Evolutionary conservation across 2,329 filamentous ascomycete genomes (phyloP).

Genomic region (Fusarium mexicanum): DNA sequence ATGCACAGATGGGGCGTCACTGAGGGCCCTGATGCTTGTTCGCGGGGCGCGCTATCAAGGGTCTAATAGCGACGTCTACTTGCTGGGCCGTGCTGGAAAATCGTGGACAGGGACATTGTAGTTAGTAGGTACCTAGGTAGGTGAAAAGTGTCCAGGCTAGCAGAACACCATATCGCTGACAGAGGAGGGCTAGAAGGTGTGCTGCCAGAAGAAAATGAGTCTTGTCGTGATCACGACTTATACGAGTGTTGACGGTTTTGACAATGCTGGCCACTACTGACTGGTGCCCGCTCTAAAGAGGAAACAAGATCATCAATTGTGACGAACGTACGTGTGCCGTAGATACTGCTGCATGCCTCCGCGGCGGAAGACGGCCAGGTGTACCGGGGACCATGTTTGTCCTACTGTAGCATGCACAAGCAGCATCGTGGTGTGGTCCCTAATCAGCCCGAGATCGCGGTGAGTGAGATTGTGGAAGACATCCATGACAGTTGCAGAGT

Average conservation of each 20-base stretch:
- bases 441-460: conserved; percentile 40
- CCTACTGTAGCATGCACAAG: conserved; percentile 13
- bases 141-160: conserved; percentile 1
- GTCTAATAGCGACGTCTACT: conserved; percentile 18
- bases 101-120: conserved; percentile 16
- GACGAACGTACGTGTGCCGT: conserved; percentile 23
- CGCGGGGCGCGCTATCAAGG: conserved; percentile 36
- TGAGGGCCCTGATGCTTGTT: conserved; percentile 33
- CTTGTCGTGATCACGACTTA: not conserved
- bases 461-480: conserved; percentile 32
- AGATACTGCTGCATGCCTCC: conserved; percentile 18
- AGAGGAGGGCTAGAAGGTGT: conserved; percentile 25
- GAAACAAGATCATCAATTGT: conserved; percentile 41
- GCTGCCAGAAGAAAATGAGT: conserved; percentile 6
- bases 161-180: conserved; percentile 4
- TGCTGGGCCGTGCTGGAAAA: conserved; percentile 17
- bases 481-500: not conserved
- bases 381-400: conserved; percentile 25
- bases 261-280: conserved; percentile 28
- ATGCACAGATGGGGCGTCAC: conserved; percentile 43
- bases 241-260: not conserved
- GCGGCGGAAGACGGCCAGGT: conserved; percentile 35
- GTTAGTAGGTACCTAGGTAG: not conserved
- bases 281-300: conserved; percentile 39
- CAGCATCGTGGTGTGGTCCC: conserved; percentile 21